Base-by-base conservation (phyloP, 768 basidiomycete genomes). In the Agrocybe praecox region DNA sequence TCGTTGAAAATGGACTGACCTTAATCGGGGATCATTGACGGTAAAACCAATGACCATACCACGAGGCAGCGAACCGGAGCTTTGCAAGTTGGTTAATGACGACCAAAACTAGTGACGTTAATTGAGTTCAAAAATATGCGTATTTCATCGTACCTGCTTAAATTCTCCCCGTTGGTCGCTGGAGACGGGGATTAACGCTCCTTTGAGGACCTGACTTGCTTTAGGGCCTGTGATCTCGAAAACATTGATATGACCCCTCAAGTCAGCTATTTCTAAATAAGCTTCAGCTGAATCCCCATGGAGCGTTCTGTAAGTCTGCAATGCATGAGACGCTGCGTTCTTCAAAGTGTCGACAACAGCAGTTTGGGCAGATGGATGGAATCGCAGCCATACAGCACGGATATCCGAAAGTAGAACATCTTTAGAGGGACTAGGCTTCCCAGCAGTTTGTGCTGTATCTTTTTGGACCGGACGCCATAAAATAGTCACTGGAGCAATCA, bases 191-290 rank as follows among this genome's bases (percentile, higher is more conserved):
- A 74, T 80, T 45, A 90, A 65, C 1, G 82, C 84, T 22, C 88
- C 88, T 63, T 82, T 85, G 49, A 90, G 69, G 11, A 95, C 83
- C 66, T 90, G 88, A 52, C 81, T 91, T 0, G 90, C 80, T 67
- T 86, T 90, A 2, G 92, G 92, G 2, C 96, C 96, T 78, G 90
- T 89, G 32, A 98, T 83, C 69, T 98, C 96, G 63, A 96, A 96
- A 6, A 86, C 79, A 58, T 90, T 91, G 43, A 94, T 63, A 48
- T 86, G 82, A 1, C 84, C 85, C 53, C 88, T 76, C 47, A 95
- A 69, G 67, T 96, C 91, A 7, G 80, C 77, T 15, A 96, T 77
- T 61, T 92, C 86, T 10, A 94, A 70, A 19, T 79, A 75, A 21
- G 74, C 59, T 42, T 70, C 69, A 36, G 63, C 53, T 44, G 59